Evolutionary conservation across 805 yeast species (phyloP), one percentile per base, ranked within the genome.

Genomic region (Phaffomyces antillensis): DNA sequence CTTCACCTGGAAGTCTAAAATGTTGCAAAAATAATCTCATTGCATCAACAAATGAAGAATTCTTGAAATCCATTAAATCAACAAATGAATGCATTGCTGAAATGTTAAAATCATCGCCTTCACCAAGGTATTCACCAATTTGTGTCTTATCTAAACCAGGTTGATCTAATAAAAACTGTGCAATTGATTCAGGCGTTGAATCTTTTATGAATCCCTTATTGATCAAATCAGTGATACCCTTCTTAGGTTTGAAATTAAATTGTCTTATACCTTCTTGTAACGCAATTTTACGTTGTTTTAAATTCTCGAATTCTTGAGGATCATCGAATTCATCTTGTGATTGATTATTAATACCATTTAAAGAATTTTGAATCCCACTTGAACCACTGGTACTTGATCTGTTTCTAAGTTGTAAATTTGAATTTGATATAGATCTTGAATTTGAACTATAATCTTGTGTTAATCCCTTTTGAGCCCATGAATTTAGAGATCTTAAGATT

Each of bases 1-100:
- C 90, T 66, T 93, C 99, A 41, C 99, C 99, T 3, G 99, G 99
- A 48, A 93, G 73, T 62, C 99, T 75, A 67, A 93, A 95, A 40
- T 79, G 74, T 59, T 95, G 99, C 47, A 93, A 72, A 58, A 88
- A 88, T 15, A 67, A 70, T 53, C 99, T 76, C 68, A 93, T 70
- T 0, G 98, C 95, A 53, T 83, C 95, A 15, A 90, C 89, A 59
- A 93, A 89, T 1, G 79, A 69, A 52, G 74, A 61, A 31, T 73
- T 72, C 6, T 74, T 66, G 62, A 93, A 91, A 45, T 89, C 86
- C 81, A 93, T 82, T 51, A 74, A 67, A 59, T 90, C 96, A 26
- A 91, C 95, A 68, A 93, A 93, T 7, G 88, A 84, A 63, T 90
- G 96, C 97, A 91, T 89, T 34, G 83, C 79, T 5, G 83, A 81